These are phyloP conservation scores for Yarrowia divulgata DNA, from an alignment of 805 yeast species.

Conservation along the genomic window DNA sequence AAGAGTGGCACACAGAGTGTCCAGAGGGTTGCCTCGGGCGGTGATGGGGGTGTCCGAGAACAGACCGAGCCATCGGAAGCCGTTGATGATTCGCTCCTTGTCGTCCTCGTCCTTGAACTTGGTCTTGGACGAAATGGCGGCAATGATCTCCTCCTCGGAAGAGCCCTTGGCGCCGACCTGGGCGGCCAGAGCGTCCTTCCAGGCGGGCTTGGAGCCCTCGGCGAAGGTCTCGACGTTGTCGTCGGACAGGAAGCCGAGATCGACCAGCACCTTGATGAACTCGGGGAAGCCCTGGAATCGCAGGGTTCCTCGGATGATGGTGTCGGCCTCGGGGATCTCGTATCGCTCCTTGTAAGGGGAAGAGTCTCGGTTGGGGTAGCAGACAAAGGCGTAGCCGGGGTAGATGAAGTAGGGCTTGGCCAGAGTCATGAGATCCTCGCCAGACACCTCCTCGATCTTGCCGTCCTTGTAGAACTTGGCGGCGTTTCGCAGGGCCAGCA, in stretches of 20 bases:
- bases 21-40: conserved; percentile 94
- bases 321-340: conserved; percentile 95
- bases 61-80: conserved; percentile 93
- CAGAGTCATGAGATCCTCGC: conserved; percentile 92
- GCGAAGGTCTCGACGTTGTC: conserved; percentile 67
- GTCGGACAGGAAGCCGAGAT: conserved; percentile 89
- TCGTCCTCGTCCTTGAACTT: conserved; percentile 81
- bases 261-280: conserved; percentile 93
- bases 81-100: conserved; percentile 84
- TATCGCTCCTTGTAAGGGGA: conserved; percentile 91
- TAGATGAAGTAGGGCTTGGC: conserved; percentile 95
- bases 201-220: conserved; percentile 58
- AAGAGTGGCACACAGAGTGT: conserved; percentile 94
- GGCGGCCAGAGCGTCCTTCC: conserved; percentile 87
- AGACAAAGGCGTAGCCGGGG: conserved; percentile 94
- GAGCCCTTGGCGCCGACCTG: conserved; percentile 77
- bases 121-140: conserved; percentile 78
- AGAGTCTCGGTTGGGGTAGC: conserved; percentile 98
- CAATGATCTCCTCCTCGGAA: conserved; percentile 73
- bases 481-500: conserved; percentile 91
- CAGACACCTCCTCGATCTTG: conserved; percentile 74
- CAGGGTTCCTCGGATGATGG: conserved; percentile 95
- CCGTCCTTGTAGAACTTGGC: conserved; percentile 92
- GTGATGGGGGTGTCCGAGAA: conserved; percentile 77
- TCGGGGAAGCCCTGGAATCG: conserved; percentile 99